Base-by-base conservation (phyloP, 1,139 yeast species). In the Ogataea hybrid region DNA sequence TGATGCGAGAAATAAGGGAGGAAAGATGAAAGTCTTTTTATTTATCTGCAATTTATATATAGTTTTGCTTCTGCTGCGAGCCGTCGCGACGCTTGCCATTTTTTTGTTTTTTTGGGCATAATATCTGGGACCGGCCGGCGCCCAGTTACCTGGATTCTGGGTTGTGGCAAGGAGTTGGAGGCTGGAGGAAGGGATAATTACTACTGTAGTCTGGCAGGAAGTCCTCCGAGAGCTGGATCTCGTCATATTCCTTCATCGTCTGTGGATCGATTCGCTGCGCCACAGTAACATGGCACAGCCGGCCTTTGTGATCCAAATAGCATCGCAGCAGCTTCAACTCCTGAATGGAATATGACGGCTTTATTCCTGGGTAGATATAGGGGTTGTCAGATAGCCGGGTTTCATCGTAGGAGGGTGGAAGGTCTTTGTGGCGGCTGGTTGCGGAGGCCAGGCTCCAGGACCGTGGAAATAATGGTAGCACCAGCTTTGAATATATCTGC, bases 321-420 rank as follows among this genome's bases (percentile, higher is more conserved):
- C 42, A 37, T 6, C 40, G 32, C 29, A 35, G 18, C 16, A 27
- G 18, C 21, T 38, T 35, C 17, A 47, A 25, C 28, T 47, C 51
- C 17, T 32, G 40, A 11, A 47, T 17, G 3, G 51, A 47, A 21
- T 47, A 47, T 14, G 51, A 47, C 6, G 38, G 39, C 33, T 42
- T 42, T 8, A 34, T 32, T 9, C 41, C 40, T 9, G 37, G 31
- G 28, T 36, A 37, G 5, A 40, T 10, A 29, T 34, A 11, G n/a
- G 39, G 43, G 14, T 28, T 30, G 21, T 46, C 49, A 4, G 42
- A 25, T 10, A 39, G 33, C 17, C 37, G 27, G 22, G 44, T 42
- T 11, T 41, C 46, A 2, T 29, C 20, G 35, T 45, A 45, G n/a
- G 41, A 31, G 11, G 48, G 48, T 1, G 48, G 48, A 15, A 22